Percentiles rank a stretch among this genome's conserved stretches.
Conservation (phyloP, 345 rosid genomes). For the Xanthoceras sorbifolium region DNA sequence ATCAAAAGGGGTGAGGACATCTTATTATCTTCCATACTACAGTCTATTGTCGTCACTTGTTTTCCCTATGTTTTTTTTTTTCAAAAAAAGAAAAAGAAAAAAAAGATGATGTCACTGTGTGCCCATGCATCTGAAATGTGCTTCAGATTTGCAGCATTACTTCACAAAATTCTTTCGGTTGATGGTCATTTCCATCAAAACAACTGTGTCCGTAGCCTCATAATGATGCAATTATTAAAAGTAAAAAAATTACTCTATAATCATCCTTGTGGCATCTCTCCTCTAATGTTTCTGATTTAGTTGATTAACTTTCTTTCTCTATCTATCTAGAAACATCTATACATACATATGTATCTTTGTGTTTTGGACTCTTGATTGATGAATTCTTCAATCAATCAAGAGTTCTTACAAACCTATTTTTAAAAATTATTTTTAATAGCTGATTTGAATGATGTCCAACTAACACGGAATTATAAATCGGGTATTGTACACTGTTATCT, state of each 20-base stretch:
- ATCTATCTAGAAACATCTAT: not conserved
- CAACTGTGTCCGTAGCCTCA: not conserved
- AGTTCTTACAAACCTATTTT: not conserved
- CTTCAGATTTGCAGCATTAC: not conserved
- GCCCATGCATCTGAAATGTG: not conserved
- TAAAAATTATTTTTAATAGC: not conserved
- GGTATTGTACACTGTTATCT: not conserved
- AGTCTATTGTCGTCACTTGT: not conserved
- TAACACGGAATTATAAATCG: not conserved
- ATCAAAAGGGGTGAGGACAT: conserved; percentile 67
- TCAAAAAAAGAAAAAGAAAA: no score
- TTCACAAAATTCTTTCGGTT: not conserved
- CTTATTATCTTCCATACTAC: conserved; percentile 10
- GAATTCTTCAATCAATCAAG: not conserved
- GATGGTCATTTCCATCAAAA: not conserved
- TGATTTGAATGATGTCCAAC: not conserved
- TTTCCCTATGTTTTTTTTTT: not conserved
- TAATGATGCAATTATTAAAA: not conserved
- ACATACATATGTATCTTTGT: not conserved
- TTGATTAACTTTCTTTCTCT: not conserved
- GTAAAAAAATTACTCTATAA: not conserved
- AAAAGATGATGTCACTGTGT: not conserved
- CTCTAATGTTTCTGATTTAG: not conserved
- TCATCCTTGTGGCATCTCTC: not conserved
- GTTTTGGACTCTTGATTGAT: not conserved